Conservation (phyloP, 2,329 filamentous ascomycete genomes). For the Bimuria novae-zelandiae region DNA sequence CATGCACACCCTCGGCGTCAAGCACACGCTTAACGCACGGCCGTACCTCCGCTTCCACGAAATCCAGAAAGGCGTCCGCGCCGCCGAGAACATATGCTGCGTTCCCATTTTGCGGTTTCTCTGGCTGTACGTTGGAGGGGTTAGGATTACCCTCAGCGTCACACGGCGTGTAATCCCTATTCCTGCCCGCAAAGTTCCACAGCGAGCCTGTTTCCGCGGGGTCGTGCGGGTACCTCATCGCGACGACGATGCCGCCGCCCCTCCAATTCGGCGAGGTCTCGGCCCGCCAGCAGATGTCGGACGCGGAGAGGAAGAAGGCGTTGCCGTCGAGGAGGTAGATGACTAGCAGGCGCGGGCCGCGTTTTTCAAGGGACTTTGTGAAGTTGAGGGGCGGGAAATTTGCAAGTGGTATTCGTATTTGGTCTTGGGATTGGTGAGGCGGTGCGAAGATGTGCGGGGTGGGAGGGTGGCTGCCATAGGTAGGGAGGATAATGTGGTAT, state of each 20-base stretch:
- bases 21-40: not conserved
- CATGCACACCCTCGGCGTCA: not conserved
- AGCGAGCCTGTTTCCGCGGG: not conserved
- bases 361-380: not conserved
- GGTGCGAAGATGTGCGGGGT: not conserved
- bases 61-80: not conserved
- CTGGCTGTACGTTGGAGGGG: too few species aligned
- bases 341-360: not conserved
- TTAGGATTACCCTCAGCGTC: not conserved
- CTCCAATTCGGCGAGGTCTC: not conserved
- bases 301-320: not conserved
- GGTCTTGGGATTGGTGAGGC: not conserved
- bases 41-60: not conserved
- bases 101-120: not conserved
- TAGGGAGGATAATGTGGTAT: too few species aligned
- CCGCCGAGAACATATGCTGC: not conserved
- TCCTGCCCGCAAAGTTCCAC: not conserved
- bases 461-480: not conserved
- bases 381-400: not conserved
- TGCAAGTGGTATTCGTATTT: not conserved
- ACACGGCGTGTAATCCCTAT: not conserved
- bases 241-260: not conserved
- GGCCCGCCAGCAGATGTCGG: not conserved
- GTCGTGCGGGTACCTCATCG: constrained; percentile 1
- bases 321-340: constrained; percentile 3